Base-by-base conservation (phyloP, 2,329 filamentous ascomycete species). In the Aspergillus sp. region DNA sequence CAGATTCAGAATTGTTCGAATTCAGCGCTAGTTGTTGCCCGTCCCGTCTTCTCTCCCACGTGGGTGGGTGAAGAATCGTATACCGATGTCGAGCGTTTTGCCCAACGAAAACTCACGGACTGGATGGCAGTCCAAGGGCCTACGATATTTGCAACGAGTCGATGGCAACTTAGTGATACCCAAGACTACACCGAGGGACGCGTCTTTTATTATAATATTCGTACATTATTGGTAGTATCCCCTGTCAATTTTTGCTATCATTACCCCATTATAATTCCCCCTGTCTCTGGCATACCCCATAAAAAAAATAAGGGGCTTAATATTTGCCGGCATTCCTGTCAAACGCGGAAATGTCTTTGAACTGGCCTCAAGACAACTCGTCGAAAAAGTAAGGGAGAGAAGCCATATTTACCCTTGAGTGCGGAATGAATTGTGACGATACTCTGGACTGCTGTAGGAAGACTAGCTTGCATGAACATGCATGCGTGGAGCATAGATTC, bases 21-120 rank as follows among this genome's bases (percentile, higher is more conserved):
- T 9, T 24, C 48, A 32, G 34, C 22, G 30, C 43, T 41, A 53
- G 49, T 15, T 36, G 32, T 48, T 38, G 34, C 41, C 59, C 52
- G 54, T 24, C 53, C 53, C 53, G 38, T 45, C 20, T 53, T 41
- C 49, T 22, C 48, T 61, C 50, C 59, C 59, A 61, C 59, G 59
- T 61, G 58, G 58, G 39, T 45, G 22, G 39, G 44, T 51, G 32
- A 39, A 34, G 53, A 43, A 32, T 24, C 17, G 34, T n/a, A 20
- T 32, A 39, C 43, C 39, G 7, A 50, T 11, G 9, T 42, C 9
- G n/a, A 20, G 18, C n/a, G 41, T 17, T 44, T 17, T 15, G 41
- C 41, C 24, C 17, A 15, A 32, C 42, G n/a, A 20, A 9, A 50
- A 9, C 34, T 15, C 48, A 50, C 36, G 34, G 48, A 32, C 52